Percentiles rank a stretch among this genome's conserved stretches.
These are phyloP conservation scores for Chalciporus sphaerocephalus DNA, from an alignment of 768 basidiomycete genomes.

Conservation along the genomic window DNA sequence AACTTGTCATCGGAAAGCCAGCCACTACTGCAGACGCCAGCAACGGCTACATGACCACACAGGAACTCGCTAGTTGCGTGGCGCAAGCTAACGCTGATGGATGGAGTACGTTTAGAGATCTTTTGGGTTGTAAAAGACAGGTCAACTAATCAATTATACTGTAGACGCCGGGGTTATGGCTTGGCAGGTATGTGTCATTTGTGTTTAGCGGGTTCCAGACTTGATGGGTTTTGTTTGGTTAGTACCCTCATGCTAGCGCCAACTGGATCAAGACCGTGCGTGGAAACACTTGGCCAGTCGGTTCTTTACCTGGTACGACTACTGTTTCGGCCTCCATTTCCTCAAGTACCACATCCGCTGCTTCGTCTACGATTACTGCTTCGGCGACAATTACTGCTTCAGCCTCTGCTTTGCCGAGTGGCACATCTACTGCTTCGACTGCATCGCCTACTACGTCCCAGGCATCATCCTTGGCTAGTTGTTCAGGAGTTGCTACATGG, in stretches of 20 bases:
- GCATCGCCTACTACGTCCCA: conserved; percentile 23
- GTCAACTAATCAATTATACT: conserved; percentile 1
- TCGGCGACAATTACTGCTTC: conserved; percentile 1
- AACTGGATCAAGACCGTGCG: conserved; percentile 39
- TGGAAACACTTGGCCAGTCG: conserved; percentile 33
- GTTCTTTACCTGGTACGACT: conserved; percentile 9
- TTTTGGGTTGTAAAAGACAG: background rate
- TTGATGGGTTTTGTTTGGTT: background rate
- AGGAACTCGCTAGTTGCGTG: conserved; percentile 58
- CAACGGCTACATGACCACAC: conserved; percentile 54
- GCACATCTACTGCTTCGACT: conserved; percentile 8
- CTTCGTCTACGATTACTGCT: too few relatives aligned
- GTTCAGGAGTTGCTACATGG: conserved; percentile 44
- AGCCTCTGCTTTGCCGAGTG: too few relatives aligned
- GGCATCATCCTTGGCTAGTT: conserved; percentile 27
- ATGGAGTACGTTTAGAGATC: conserved; percentile 52
- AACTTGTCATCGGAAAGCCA: conserved; percentile 77
- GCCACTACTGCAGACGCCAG: conserved; percentile 45
- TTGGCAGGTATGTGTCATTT: conserved; percentile 33
- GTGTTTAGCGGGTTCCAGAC: background rate
- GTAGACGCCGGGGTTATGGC: conserved; percentile 37
- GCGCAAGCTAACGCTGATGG: conserved; percentile 53
- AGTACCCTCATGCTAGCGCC: conserved; percentile 38
- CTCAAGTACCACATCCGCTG: conserved; percentile 14
- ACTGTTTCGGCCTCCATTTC: conserved; percentile 18